These are phyloP conservation scores for Ormosia emarginata DNA, from an alignment of 306 rosid species.

Conservation along the genomic window DNA sequence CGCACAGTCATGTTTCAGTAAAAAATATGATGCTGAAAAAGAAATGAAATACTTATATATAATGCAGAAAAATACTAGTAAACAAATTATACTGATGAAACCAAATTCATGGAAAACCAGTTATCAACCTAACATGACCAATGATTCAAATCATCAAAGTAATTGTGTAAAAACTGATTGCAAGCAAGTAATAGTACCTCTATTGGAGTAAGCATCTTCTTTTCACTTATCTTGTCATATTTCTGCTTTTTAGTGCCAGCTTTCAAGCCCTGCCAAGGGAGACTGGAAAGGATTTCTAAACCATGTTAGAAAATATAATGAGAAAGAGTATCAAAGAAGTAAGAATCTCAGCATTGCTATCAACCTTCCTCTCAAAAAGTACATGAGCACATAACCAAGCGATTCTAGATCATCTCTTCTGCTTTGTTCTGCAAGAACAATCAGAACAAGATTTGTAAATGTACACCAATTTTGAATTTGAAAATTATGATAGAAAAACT, in stretches of 20 bases:
- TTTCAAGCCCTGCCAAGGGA: constrained; percentile 98
- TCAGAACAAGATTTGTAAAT: background rate
- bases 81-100: background rate
- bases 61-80: background rate
- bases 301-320: constrained; percentile 15
- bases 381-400: constrained; percentile 95
- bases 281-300: constrained; percentile 51
- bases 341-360: background rate
- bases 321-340: background rate
- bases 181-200: constrained; percentile 61
- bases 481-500: background rate
- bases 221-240: constrained; percentile 96
- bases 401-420: constrained; percentile 99
- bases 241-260: constrained; percentile 96
- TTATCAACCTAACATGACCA: background rate
- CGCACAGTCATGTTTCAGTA: background rate
- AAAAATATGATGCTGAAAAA: background rate
- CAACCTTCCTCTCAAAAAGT: constrained; percentile 83
- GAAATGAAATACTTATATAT: background rate
- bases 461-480: background rate
- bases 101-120: background rate
- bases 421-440: constrained; percentile 83
- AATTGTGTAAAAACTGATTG: constrained; percentile 9
- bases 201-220: constrained; percentile 88
- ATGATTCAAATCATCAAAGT: constrained; percentile 2